Evolutionary conservation across 106 monocot genomes (phyloP), one percentile per base, ranked within the genome.

Genomic region (Dendrobium officinale): DNA sequence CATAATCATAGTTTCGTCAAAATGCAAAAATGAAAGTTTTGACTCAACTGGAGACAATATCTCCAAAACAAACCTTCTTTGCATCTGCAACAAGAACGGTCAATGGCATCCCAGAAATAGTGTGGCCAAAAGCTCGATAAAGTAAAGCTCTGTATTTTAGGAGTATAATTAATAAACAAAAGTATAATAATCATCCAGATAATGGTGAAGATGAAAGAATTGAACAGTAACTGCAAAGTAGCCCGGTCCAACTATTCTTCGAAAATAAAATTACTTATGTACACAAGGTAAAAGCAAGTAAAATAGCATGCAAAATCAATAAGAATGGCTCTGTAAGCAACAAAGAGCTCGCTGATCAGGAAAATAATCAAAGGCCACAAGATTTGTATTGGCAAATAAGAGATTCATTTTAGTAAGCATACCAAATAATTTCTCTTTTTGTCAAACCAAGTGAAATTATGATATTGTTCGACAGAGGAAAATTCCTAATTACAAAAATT

Each of bases 91-190:
- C 47, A 59, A 99, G 80, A 70, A 89, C 93, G 81, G 85, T 74
- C 75, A 88, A 84, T 68, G 99, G 99, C 81, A 93, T 87, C 72
- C 90, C 68, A 40, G 85, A 90, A 80, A 99, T 83, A 77, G 95
- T 67, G 82, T 95, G 89, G 54, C 90, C 95, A 82, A 99, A 87
- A 88, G 95, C 95, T 81, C 80, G 88, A 85, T 88, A 95, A 3
- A 99, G 77, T 58, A 55, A 68, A 72, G 67, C 70, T 84, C 99
- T 99, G 89, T 72, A 89, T 75, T 51, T 47, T 19, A 4, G 1
- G 26, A 48, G 47, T n/a, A 26, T 9, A 49, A 48, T 49, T 26
- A 49, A 19, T 76, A 76, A 24, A 37, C 37, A 76, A 27, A 19
- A 1, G 41, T 74, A 74, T 6, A 72, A 42, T 74, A 42, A 74